Percentiles rank a stretch among this genome's conserved stretches.
These are phyloP conservation scores for Dentipellis sp. DNA, from an alignment of 768 basidiomycete species.

Conservation along the genomic window DNA sequence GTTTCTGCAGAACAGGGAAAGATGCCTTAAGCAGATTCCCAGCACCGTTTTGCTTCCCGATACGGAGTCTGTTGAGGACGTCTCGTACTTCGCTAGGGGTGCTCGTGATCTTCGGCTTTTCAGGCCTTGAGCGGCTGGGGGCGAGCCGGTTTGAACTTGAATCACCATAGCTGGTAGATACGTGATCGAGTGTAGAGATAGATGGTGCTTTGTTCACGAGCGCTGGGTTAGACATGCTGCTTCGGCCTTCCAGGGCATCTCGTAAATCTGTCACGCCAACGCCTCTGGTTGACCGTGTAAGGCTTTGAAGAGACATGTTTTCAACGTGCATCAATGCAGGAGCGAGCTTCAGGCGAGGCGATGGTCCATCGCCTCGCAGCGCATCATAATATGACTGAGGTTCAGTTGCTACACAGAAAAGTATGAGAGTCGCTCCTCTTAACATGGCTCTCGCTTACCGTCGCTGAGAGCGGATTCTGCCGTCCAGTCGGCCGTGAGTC, in stretches of 20 bases:
- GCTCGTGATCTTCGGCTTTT: conserved; percentile 37
- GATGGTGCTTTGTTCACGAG: conserved; percentile 56
- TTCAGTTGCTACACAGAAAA: conserved; percentile 39
- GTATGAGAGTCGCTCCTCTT: not conserved
- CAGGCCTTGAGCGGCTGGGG: conserved; percentile 45
- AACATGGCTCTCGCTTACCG: conserved; percentile 40
- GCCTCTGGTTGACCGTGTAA: conserved; percentile 68
- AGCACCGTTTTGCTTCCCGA: conserved; percentile 52
- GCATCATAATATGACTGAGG: conserved; percentile 42
- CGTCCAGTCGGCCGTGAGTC: conserved; percentile 41
- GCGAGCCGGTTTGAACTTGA: conserved; percentile 31
- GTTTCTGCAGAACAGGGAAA: conserved; percentile 46
- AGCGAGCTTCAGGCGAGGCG: conserved; percentile 71
- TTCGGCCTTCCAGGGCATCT: conserved; percentile 81
- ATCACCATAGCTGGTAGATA: conserved; percentile 31
- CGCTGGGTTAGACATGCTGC: conserved; percentile 72
- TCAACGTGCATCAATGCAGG: conserved; percentile 87
- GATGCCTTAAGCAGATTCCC: conserved; percentile 63
- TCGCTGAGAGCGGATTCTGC: conserved; percentile 65
- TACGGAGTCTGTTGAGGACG: conserved; percentile 74
- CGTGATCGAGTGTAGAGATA: conserved; percentile 67
- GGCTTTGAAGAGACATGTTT: conserved; percentile 80
- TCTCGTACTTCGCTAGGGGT: conserved; percentile 70
- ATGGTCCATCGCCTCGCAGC: conserved; percentile 57
- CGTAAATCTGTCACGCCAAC: conserved; percentile 84